Base-by-base conservation (phyloP, 2,329 filamentous ascomycete genomes). In the Parastagonospora avenae region DNA sequence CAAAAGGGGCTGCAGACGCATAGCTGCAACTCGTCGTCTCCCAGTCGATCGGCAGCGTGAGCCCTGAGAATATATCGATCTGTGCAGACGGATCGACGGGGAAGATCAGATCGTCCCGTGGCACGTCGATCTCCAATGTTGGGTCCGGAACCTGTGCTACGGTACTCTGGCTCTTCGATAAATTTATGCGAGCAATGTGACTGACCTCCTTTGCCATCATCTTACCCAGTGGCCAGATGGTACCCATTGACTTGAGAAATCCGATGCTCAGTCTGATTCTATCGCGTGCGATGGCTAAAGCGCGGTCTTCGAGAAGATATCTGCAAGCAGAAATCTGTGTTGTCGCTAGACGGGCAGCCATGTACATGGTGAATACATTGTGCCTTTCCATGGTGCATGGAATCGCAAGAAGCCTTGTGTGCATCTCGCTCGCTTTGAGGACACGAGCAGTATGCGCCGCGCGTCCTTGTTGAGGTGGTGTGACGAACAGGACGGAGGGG, bases 211-310 rank as follows among this genome's bases (percentile, higher is more conserved):
- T 81, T 53, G 87, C 83, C n/a, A 90, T 89, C 11, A 80, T 82
- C 41, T 80, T 82, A 1, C 88, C 88, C 12, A 91, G 84, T 41
- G 83, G 82, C 90, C 90, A 94, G 8, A 89, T 83, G 5, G 78
- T 75, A 16, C 85, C 85, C 12, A 92, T 77, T 16, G 85, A 62
- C 60, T 86, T 87, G 37, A 94, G 80, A 1, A 87, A 88, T 7
- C 88, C 90, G 52, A 89, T 91, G 57, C 90, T 92, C 14, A 96
- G 82, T 2, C 87, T 84, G 43, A 96, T 86, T 63, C 86, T 87
- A 73, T 91, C 89, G 46, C 85, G 86, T 48, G 87, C 79, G 63
- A 85, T 85, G 50, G 85, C 85, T 59, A 85, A 82, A 58, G 84
- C 81, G 60, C 84, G 81, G 50, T 81, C 77, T 57, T 69, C 69